These are phyloP conservation scores for Saraca asoca DNA, from an alignment of 331 rosid species.

Conservation along the genomic window DNA sequence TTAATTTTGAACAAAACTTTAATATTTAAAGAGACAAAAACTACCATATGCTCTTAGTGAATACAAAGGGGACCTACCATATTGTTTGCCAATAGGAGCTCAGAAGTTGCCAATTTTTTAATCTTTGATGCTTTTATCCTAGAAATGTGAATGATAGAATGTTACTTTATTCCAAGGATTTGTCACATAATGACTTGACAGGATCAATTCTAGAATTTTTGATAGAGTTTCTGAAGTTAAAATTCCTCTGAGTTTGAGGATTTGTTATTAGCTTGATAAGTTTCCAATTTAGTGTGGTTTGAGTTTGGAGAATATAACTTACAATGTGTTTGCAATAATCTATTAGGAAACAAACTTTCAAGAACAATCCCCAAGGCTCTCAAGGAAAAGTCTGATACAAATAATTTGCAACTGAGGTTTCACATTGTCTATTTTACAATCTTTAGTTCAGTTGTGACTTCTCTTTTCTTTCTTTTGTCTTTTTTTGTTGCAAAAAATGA, in stretches of 20 bases:
- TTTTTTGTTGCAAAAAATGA: too few relatives aligned
- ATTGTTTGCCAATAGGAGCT: not conserved
- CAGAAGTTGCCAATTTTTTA: too few relatives aligned
- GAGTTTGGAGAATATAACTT: not conserved
- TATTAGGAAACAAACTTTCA: constrained; percentile 36
- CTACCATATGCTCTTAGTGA: not conserved
- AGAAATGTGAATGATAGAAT: not conserved
- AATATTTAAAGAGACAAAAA: too few relatives aligned
- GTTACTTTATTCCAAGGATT: constrained; percentile 35
- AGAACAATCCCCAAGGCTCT: constrained; percentile 36
- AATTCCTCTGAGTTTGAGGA: constrained; percentile 33
- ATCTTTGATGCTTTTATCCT: not conserved
- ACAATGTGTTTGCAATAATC: constrained; percentile 29
- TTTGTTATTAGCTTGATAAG: not conserved
- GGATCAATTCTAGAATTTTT: constrained; percentile 45
- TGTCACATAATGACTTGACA: constrained; percentile 41
- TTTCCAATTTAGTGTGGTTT: not conserved
- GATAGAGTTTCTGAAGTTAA: constrained; percentile 39
- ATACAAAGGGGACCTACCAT: not conserved
- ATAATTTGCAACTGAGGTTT: too few relatives aligned
- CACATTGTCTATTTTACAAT: not conserved
- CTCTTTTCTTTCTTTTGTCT: not conserved
- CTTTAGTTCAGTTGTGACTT: not conserved
- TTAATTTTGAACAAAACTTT: too few relatives aligned
- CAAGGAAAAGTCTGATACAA: constrained; percentile 29